Conservation (phyloP, 2,329 filamentous ascomycete genomes). For the Colletotrichum euphorbiae region DNA sequence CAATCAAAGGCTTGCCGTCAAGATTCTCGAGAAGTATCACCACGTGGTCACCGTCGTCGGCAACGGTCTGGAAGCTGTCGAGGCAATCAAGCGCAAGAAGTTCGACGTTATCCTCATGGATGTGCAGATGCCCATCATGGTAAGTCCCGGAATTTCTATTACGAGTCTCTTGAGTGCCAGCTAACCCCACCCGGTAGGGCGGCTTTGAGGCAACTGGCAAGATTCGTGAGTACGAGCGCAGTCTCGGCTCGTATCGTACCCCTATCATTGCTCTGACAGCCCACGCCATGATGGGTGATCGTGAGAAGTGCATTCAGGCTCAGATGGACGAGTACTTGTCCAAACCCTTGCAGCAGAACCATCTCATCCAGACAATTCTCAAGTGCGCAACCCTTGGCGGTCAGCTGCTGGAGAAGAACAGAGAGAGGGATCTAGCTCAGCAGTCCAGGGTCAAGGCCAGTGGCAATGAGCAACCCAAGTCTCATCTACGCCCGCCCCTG, state of each 20-base stretch:
- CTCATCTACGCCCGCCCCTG: constrained; percentile 54
- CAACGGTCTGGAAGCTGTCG: constrained; percentile 92
- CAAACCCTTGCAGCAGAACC: constrained; percentile 95
- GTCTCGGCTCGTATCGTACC: constrained; percentile 81
- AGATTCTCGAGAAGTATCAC: constrained; percentile 97
- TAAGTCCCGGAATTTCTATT: constrained; percentile 55
- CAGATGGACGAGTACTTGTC: constrained; percentile 99
- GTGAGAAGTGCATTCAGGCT: constrained; percentile 97
- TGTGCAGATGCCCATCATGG: constrained; percentile 99
- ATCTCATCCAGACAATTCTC: constrained; percentile 96
- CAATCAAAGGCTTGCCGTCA: constrained; percentile 94
- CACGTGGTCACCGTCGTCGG: constrained; percentile 92
- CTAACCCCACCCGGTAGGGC: constrained; percentile 64
- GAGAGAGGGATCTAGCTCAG: constrained; percentile 68
- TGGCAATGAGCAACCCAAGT: constrained; percentile 52
- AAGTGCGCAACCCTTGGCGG: constrained; percentile 95
- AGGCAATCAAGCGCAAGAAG: constrained; percentile 89
- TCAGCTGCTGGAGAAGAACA: constrained; percentile 81
- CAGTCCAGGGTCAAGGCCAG: constrained; percentile 61
- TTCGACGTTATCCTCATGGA: constrained; percentile 99
- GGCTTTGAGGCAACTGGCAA: constrained; percentile 97
- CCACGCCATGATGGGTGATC: constrained; percentile 98
- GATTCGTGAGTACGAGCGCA: constrained; percentile 94
- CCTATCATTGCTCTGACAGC: constrained; percentile 97
- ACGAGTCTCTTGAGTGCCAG: constrained; percentile 24